These are phyloP conservation scores for Halophytophthora polymorphica DNA, from an alignment of 352 stramenopile species.

Conservation along the genomic window DNA sequence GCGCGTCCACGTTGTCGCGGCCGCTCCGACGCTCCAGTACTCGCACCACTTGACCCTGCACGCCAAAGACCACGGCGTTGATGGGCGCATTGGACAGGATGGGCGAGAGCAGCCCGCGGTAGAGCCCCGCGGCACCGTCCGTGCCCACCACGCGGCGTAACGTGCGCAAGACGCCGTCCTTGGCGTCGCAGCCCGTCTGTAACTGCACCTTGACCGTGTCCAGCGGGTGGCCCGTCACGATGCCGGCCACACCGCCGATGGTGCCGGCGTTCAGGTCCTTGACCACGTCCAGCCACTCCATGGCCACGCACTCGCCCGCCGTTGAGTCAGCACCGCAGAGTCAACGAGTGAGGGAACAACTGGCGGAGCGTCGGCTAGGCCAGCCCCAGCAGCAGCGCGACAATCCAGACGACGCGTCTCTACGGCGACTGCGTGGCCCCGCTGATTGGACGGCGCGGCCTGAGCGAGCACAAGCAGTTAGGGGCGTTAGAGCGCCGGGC, in stretches of 20 bases:
- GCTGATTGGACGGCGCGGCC: too few species aligned
- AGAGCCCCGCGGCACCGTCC: conserved; percentile 67
- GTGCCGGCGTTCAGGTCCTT: conserved; percentile 85
- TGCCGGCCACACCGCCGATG: conserved; percentile 73
- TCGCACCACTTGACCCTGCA: conserved; percentile 61
- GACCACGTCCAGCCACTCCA: conserved; percentile 80
- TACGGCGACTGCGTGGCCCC: too few species aligned
- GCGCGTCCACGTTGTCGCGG: conserved; percentile 16
- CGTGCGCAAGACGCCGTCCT: conserved; percentile 41
- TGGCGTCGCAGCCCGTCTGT: conserved; percentile 45
- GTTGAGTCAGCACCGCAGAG: too few species aligned
- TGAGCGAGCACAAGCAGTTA: too few species aligned
- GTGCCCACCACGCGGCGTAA: conserved; percentile 47
- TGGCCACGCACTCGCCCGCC: conserved; percentile 5
- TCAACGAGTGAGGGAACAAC: too few species aligned
- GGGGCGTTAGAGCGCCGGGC: too few species aligned
- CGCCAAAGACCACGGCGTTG: conserved; percentile 81
- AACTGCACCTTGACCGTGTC: conserved; percentile 87
- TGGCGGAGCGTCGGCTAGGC: too few species aligned
- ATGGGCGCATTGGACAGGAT: conserved; percentile 84
- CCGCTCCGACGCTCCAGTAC: conserved; percentile 17
- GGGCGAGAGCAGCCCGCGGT: conserved; percentile 71
- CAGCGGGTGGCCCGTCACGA: conserved; percentile 76
- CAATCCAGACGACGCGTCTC: too few species aligned
- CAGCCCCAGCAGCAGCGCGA: too few species aligned